These are phyloP conservation scores for Hyaloscypha variabilis DNA, from an alignment of 495 filamentous ascomycete species.

Conservation along the genomic window DNA sequence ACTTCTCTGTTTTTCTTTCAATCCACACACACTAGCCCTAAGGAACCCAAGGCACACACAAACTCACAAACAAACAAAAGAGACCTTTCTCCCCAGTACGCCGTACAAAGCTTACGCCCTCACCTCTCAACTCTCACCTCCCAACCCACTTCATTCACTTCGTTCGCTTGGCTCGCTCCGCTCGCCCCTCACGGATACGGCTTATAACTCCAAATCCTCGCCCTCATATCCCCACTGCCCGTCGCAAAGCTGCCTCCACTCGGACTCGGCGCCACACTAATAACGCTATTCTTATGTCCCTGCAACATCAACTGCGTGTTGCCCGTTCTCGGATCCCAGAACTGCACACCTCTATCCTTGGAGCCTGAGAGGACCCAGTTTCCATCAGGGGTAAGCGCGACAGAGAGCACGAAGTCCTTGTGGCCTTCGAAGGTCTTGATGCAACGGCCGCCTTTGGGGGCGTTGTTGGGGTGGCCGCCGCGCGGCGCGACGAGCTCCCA, in stretches of 20 bases:
- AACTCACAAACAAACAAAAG: neutral
- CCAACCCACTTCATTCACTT: neutral
- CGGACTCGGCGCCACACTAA: slow-evolving; percentile 86
- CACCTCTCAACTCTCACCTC: neutral
- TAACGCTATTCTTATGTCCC: slow-evolving; percentile 91
- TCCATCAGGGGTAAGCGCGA: slow-evolving; percentile 84
- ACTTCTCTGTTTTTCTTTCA: too few species aligned
- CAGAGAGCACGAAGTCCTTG: slow-evolving; percentile 91
- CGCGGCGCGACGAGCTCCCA: slow-evolving; percentile 81
- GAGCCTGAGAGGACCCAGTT: slow-evolving; percentile 91
- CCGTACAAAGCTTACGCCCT: neutral
- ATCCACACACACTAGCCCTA: neutral
- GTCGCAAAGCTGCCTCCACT: slow-evolving; percentile 81
- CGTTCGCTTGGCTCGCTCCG: neutral
- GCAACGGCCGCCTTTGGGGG: slow-evolving; percentile 76
- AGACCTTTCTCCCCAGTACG: neutral
- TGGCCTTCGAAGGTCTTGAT: slow-evolving; percentile 90
- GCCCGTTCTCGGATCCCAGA: slow-evolving; percentile 89
- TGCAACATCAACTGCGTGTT: slow-evolving; percentile 91
- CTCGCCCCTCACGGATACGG: slow-evolving; percentile 40
- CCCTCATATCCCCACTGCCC: slow-evolving; percentile 87
- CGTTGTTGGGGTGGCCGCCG: slow-evolving; percentile 59
- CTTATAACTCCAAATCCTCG: slow-evolving; percentile 83
- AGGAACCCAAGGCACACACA: neutral
- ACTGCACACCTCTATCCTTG: slow-evolving; percentile 89